Percentiles rank a stretch among this genome's conserved stretches.
Evolutionary conservation across 1,284 basidiomycete genomes (phyloP).

Genomic region (Coniferiporia weirii): DNA sequence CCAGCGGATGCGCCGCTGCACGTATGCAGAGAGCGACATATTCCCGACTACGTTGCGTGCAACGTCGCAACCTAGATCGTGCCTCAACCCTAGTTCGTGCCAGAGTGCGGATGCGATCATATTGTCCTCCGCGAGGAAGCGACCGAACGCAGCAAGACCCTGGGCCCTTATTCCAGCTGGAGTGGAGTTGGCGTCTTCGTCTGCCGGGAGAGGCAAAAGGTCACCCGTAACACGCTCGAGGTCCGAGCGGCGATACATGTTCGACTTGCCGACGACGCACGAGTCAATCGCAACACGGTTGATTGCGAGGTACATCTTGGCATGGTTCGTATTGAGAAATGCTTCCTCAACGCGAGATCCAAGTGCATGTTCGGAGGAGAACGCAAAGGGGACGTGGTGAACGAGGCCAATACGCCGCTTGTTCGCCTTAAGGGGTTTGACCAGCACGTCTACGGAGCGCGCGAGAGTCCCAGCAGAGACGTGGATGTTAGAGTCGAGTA

Average conservation of each 20-base stretch:
- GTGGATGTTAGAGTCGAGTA: conserved; percentile 91
- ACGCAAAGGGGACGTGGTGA: conserved; percentile 93
- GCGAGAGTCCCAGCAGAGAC: conserved; percentile 78
- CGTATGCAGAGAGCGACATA: conserved; percentile 77
- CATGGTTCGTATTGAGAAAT: conserved; percentile 95
- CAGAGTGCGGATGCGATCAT: conserved; percentile 88
- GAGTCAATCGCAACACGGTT: conserved; percentile 86
- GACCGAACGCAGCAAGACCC: conserved; percentile 76
- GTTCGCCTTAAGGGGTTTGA: conserved; percentile 29
- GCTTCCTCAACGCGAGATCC: conserved; percentile 90
- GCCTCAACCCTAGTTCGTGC: conserved; percentile 84
- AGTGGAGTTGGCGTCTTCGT: conserved; percentile 25
- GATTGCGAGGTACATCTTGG: conserved; percentile 98
- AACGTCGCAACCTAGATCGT: conserved; percentile 85
- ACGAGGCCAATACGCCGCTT: conserved; percentile 73
- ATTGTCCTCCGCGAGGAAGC: conserved; percentile 92
- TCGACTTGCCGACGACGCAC: conserved; percentile 97
- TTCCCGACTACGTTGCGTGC: conserved; percentile 85
- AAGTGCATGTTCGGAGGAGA: conserved; percentile 58
- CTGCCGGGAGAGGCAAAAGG: conserved; percentile 38
- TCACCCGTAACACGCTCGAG: conserved; percentile 62
- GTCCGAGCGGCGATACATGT: conserved; percentile 89
- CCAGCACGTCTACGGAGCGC: conserved; percentile 78
- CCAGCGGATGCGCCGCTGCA: conserved; percentile 86
- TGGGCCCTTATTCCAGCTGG: conserved; percentile 29